These are phyloP conservation scores for Pestalotiopsis sp. DNA, from an alignment of 2,329 filamentous ascomycete species.

Conservation along the genomic window DNA sequence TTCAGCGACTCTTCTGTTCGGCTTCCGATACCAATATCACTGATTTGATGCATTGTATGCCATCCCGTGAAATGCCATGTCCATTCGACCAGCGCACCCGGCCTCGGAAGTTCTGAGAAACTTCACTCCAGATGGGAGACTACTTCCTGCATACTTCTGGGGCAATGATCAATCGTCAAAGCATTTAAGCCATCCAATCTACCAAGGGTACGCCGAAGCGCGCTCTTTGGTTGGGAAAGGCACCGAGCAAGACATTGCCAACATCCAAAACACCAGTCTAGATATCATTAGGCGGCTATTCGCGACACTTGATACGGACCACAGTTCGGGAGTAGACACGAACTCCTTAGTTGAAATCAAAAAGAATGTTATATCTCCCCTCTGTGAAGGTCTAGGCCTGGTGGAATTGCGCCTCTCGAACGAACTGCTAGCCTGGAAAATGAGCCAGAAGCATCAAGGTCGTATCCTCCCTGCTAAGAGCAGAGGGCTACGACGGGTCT, in stretches of 20 bases:
- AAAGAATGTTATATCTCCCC: background rate
- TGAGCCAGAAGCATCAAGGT: constrained; percentile 3
- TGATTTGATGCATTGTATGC: too few relatives aligned
- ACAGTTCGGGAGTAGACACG: background rate
- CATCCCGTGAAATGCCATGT: too few relatives aligned
- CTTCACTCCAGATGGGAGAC: background rate
- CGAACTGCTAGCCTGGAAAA: background rate
- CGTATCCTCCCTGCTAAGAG: constrained; percentile 10
- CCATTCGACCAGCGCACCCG: background rate
- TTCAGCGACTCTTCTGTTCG: too few relatives aligned
- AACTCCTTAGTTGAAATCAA: background rate
- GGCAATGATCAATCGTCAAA: background rate
- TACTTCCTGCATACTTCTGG: background rate
- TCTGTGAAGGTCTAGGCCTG: background rate
- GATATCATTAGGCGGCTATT: background rate
- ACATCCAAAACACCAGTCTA: background rate
- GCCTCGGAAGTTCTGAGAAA: background rate
- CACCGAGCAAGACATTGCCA: background rate
- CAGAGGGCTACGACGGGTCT: constrained; percentile 5
- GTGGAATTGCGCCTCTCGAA: background rate
- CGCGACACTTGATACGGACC: background rate
- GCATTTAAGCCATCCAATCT: background rate
- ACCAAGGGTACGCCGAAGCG: background rate
- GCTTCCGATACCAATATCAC: too few relatives aligned
- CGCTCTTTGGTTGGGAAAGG: background rate